Evolutionary conservation across 164 flowering plant species (phyloP), one percentile per base, ranked within the genome.

Genomic region (Cinnamomum chago): DNA sequence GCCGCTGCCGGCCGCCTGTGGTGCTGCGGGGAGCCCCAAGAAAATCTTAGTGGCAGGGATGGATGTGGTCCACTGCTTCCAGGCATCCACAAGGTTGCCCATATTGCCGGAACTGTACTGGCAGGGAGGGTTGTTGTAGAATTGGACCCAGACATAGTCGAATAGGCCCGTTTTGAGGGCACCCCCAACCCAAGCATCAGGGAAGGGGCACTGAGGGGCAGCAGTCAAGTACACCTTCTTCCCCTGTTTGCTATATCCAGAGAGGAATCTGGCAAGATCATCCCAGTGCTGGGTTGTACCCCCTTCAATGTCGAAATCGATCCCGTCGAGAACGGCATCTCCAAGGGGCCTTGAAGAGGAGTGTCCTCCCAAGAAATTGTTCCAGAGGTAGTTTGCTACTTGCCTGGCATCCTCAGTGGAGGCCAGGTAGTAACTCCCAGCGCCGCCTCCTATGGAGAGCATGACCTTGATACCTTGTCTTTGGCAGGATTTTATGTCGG

Each of bases 81-180:
- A 72, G n/a, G 68, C 74, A 64, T n/a, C 28, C 23, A 15, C 9
- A 18, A 62, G 55, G 13, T 62, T 62, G 25, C 47, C 14, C 5
- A 0, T 23, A 12, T 17, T 22, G 3, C 68, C 75, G 15, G 65
- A n/a, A 27, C 12, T 6, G 33, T 69, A 68, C 9, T 70, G 73
- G 50, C 76, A 70, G 10, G 65, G 20, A 10, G 72, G 64, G 68
- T 75, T 79, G 55, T 79, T 75, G 28, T 78, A 83, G 28, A 80
- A 83, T 62, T 76, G 81, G 14, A 82, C 73, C 86, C 83, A 82
- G 25, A 84, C 82, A 20, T 72, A 80, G 55, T 84, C 86, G 50
- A 84, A 84, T 0, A 80, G 77, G n/a, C 80, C 83, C 0, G 82
- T 75, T 2, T 55, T 6, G 1, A 84, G 58, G 0, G 84, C 86